Evolutionary conservation across 2,329 filamentous ascomycete species (phyloP).

Genomic region (Trichoderma sp.): DNA sequence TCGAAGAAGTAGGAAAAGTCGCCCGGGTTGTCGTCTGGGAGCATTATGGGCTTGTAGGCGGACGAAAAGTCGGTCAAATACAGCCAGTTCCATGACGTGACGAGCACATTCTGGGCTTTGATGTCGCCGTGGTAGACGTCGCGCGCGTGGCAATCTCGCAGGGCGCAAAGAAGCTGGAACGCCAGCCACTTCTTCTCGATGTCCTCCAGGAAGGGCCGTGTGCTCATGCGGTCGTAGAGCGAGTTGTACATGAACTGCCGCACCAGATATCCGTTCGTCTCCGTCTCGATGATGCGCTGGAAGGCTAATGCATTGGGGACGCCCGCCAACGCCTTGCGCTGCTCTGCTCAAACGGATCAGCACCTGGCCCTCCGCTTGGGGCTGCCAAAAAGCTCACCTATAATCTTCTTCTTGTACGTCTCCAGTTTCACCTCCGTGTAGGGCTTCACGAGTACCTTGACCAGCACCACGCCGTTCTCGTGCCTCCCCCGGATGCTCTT

Average conservation of each 20-base stretch:
- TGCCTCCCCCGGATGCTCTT: slow-evolving; percentile 91
- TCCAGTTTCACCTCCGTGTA: slow-evolving; percentile 78
- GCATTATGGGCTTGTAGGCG: slow-evolving; percentile 86
- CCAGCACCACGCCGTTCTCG: slow-evolving; percentile 84
- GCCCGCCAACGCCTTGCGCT: slow-evolving; percentile 73
- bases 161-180: slow-evolving; percentile 87
- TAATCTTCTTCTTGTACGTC: slow-evolving; percentile 72
- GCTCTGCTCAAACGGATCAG: slow-evolving; percentile 49
- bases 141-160: slow-evolving; percentile 85
- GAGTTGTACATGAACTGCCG: slow-evolving; percentile 96
- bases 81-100: slow-evolving; percentile 99
- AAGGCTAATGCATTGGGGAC: slow-evolving; percentile 90
- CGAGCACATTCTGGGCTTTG: slow-evolving; percentile 94
- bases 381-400: slow-evolving; percentile 51
- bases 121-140: slow-evolving; percentile 97
- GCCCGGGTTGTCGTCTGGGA: slow-evolving; percentile 94
- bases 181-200: slow-evolving; percentile 99
- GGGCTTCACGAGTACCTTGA: slow-evolving; percentile 93
- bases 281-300: slow-evolving; percentile 86
- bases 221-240: slow-evolving; percentile 94
- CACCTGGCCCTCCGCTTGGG: not conserved
- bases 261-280: slow-evolving; percentile 86
- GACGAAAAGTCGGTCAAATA: slow-evolving; percentile 98
- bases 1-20: slow-evolving; percentile 99
- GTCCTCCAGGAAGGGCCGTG: slow-evolving; percentile 90